phyloP scores from a whole-genome alignment of 352 stramenopile species.

The Pythium chondricola region DNA sequence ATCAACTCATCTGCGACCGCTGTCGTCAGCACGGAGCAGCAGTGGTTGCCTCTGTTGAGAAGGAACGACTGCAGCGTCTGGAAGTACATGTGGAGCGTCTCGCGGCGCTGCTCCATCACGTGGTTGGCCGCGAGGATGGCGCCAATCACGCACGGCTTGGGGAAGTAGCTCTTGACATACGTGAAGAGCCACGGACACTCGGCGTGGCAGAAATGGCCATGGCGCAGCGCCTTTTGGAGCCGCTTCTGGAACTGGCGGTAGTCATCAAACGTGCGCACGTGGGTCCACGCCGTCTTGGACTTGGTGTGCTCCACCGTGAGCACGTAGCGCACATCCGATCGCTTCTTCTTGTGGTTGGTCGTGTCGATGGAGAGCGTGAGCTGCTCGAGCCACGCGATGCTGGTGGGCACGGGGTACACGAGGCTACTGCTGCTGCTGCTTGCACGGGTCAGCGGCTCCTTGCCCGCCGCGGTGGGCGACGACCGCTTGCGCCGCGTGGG shows the following conservation, averaged over 20 bases:
- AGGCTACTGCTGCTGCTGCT: conserved; percentile 3
- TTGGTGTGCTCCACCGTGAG: conserved; percentile 28
- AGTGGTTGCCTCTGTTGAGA: conserved; percentile 15
- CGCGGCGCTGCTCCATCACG: conserved; percentile 7
- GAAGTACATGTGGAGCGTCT: conserved; percentile 12
- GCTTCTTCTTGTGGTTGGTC: conserved; percentile 18
- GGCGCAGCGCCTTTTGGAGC: conserved; percentile 3
- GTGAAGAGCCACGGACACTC: conserved; percentile 16
- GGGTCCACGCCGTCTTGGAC: not conserved
- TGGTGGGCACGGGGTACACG: conserved; percentile 11
- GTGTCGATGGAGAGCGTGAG: conserved; percentile 30
- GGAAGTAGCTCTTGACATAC: conserved; percentile 17
- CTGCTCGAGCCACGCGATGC: conserved; percentile 16
- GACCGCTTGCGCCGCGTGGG: conserved; percentile 2
- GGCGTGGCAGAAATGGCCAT: conserved; percentile 16
- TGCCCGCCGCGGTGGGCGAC: conserved; percentile 3
- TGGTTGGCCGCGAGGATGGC: conserved; percentile 3
- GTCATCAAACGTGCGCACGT: conserved; percentile 5
- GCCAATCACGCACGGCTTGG: conserved; percentile 7
- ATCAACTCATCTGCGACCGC: conserved; percentile 14
- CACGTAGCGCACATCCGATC: conserved; percentile 42
- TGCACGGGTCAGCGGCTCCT: not conserved
- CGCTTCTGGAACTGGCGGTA: conserved; percentile 14
- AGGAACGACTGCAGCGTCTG: conserved; percentile 18
- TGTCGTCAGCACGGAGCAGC: conserved; percentile 11